A percentile compares a stretch with the other conserved stretches of the same genome.
phyloP scores from a whole-genome alignment of 2,329 filamentous ascomycete genomes.

The Aspergillus sp. region DNA sequence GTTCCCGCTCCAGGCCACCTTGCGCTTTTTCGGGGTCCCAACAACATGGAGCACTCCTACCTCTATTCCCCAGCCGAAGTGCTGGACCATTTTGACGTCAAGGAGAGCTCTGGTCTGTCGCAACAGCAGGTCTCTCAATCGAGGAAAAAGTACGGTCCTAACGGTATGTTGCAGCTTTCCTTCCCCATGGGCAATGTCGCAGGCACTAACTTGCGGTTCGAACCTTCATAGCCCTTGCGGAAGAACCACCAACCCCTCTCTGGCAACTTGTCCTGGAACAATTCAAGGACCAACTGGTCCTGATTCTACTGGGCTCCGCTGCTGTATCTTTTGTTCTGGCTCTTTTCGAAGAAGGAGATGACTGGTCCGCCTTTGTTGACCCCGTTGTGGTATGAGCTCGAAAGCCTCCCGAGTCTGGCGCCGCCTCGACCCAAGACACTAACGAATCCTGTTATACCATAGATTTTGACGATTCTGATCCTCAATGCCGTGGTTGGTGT shows the following conservation, averaged over 20 bases:
- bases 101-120: conserved; percentile 54
- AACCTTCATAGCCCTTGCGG: conserved; percentile 62
- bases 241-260: conserved; percentile 92
- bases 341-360: conserved; percentile 87
- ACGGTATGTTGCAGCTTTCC: conserved; percentile 47
- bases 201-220: conserved; percentile 8
- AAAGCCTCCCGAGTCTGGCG: not conserved
- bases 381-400: conserved; percentile 76
- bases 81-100: conserved; percentile 55
- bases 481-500: conserved; percentile 97
- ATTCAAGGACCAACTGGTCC: conserved; percentile 97
- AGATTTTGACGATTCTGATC: conserved; percentile 96
- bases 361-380: conserved; percentile 97
- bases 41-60: conserved; percentile 57
- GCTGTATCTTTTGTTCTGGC: conserved; percentile 91
- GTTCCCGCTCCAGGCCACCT: conserved; percentile 9
- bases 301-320: conserved; percentile 90
- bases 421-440: conserved; percentile 19
- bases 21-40: conserved; percentile 12
- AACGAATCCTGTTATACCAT: conserved; percentile 10
- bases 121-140: conserved; percentile 50
- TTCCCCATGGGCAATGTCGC: not conserved
- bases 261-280: conserved; percentile 98
- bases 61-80: conserved; percentile 52
- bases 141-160: conserved; percentile 55